Evolutionary conservation across 176 grass and related monocot species (phyloP), one percentile per base, ranked within the genome.

Genomic region (Triticum urartu): DNA sequence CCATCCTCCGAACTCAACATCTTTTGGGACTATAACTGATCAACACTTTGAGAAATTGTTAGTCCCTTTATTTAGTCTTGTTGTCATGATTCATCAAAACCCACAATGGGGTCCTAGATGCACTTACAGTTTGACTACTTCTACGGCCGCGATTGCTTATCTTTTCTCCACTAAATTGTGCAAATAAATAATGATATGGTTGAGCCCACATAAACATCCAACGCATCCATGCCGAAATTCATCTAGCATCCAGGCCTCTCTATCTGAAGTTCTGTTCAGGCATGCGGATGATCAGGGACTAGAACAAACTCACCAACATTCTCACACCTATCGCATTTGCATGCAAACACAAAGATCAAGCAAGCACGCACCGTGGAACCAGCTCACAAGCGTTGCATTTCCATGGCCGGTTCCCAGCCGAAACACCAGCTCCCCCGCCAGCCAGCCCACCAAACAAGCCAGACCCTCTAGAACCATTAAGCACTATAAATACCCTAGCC

Each of bases 331-430:
- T 77, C 1, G 64, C 33, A 28, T 70, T 79, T 79, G 64, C 48
- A 32, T 42, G 6, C 13, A 79, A 42, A 48, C 39, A 24, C 20
- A 21, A 22, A 39, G 32, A 39, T 48, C 9, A 25, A 87, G 43
- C 39, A 66, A 60, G 52, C 68, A 81, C 68, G 77, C 35, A 48
- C 12, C 78, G 2, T 24, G 24, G 73, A 75, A 81, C 21, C 42
- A 76, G 32, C 33, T 87, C 86, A 87, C 69, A 58, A 2, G 52
- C 6, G 58, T 81, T 18, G 69, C 73, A 68, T 68, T 67, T 30
- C 40, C n/a, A 77, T 36, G 13, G 18, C 5, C 14, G 50, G 15
- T 77, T 25, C 59, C 59, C 59, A 62, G 54, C 54, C 2, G 21
- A 62, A 62, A 10, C n/a, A 61, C 18, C 58, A 61, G 18, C 18